These are phyloP conservation scores for Shiraia bambusicola DNA, from an alignment of 2,329 filamentous ascomycete species.

Conservation along the genomic window DNA sequence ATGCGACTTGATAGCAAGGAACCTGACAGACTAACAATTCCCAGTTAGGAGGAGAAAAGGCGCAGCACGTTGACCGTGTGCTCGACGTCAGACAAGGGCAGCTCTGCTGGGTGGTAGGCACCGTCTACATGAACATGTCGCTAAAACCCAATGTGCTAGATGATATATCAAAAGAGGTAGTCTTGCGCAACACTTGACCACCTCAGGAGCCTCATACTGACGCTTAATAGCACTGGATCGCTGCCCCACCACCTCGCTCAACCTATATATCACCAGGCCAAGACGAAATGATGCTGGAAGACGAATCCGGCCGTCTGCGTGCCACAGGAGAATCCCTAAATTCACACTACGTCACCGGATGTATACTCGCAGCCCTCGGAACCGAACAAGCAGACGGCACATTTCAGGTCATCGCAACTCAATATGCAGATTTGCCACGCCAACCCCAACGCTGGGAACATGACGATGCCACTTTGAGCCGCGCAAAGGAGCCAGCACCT, in stretches of 20 bases:
- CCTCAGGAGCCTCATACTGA: constrained; percentile 7
- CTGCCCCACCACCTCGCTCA: constrained; percentile 72
- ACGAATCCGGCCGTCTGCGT: constrained; percentile 86
- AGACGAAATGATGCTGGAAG: constrained; percentile 82
- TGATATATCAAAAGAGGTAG: constrained; percentile 87
- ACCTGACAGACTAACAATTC: constrained; percentile 9
- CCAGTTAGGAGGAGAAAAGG: constrained; percentile 70
- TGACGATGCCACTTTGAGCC: constrained; percentile 51
- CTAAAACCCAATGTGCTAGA: constrained; percentile 95
- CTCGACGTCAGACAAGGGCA: constrained; percentile 94
- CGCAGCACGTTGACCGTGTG: constrained; percentile 78
- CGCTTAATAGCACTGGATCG: constrained; percentile 73
- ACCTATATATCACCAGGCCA: constrained; percentile 72
- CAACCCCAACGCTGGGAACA: constrained; percentile 80
- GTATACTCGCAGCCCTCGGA: constrained; percentile 90
- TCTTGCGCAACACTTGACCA: constrained; percentile 4
- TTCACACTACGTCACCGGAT: constrained; percentile 81
- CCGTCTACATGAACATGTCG: constrained; percentile 95
- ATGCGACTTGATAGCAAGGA: neutral
- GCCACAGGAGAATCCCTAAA: constrained; percentile 71
- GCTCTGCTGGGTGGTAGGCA: constrained; percentile 92
- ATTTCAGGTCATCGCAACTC: constrained; percentile 87
- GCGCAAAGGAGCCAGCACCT: constrained; percentile 40
- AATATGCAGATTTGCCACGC: constrained; percentile 80
- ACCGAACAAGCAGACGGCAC: constrained; percentile 91